Base-by-base conservation (phyloP, 257 asterid genomes). In the Nyctanthes arbortristis region DNA sequence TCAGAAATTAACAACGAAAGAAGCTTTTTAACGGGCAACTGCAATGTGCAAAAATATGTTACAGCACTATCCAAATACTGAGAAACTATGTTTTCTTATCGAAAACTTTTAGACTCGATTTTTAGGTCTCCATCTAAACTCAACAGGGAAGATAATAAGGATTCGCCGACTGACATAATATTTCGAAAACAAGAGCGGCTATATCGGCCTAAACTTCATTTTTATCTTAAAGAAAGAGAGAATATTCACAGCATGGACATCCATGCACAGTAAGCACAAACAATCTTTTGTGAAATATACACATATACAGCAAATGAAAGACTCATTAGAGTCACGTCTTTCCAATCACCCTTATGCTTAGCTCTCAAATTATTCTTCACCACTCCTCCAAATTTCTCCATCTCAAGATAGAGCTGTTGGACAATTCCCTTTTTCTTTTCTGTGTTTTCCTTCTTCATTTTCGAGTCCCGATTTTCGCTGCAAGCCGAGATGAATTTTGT, bases 281-380 rank as follows among this genome's bases (percentile, higher is more conserved):
- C 97, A 78, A 91, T 77, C 84, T 87, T 89, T 82, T 93, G 98
- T 6, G 98, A 89, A 71, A 93, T 88, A 32, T 93, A 93, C 7
- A 93, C 78, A 79, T 93, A 93, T 2, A 93, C 85, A 80, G 96
- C 97, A 84, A 93, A 93, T 18, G 98, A 91, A 12, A 93, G 81
- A 39, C 98, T 79, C 92, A 90, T 91, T 28, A 89, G 79, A 1
- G 90, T 74, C 71, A 93, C 30, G 43, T 93, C 98, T 45, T 91
- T 93, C 98, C 96, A 88, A 36, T 93, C 98, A 39, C 98, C 98
- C 75, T 93, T 91, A 67, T 71, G 75, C 73, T 88, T 80, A 12
- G 98, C 97, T 52, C 96, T 87, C 86, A 87, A 70, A 71, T 70
- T 81, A 7, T 90, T 92, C 65, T 72, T 81, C 52, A 90, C 11